phyloP scores from a whole-genome alignment of 306 rosid species.

The Sophora flavescens region DNA sequence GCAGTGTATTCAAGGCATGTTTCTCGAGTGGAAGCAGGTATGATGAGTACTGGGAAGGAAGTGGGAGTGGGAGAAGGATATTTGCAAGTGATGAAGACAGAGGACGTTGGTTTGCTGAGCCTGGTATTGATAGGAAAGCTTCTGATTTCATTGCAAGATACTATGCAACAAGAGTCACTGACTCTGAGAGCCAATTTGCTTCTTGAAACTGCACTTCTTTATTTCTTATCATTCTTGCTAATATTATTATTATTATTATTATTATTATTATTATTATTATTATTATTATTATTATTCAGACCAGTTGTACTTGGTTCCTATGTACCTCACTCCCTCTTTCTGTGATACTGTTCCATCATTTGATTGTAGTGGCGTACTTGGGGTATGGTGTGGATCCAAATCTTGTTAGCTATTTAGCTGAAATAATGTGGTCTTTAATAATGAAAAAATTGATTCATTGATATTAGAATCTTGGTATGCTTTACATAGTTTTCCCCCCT shows the following conservation, averaged over 20 bases:
- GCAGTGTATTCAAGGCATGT: slow-evolving; percentile 66
- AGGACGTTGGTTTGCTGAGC: slow-evolving; percentile 73
- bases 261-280: background rate
- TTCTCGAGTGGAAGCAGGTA: slow-evolving; percentile 56
- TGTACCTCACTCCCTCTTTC: background rate
- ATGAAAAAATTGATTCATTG: slow-evolving; percentile 29
- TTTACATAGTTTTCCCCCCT: too few species aligned
- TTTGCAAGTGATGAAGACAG: slow-evolving; percentile 78
- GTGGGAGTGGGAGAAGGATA: slow-evolving; percentile 54
- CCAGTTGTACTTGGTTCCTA: slow-evolving; percentile 6
- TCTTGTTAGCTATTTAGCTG: background rate
- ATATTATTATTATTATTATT: background rate
- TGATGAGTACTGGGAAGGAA: slow-evolving; percentile 61
- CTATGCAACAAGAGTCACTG: slow-evolving; percentile 66
- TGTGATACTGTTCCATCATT: background rate
- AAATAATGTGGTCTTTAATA: slow-evolving; percentile 40
- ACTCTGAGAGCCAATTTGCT: slow-evolving; percentile 53
- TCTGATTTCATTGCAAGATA: slow-evolving; percentile 74
- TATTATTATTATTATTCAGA: background rate
- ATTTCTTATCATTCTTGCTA: slow-evolving; percentile 16
- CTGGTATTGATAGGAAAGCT: slow-evolving; percentile 82
- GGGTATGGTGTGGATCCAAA: slow-evolving; percentile 32
- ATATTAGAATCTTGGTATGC: background rate
- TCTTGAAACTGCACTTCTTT: slow-evolving; percentile 20
- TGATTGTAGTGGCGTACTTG: slow-evolving; percentile 17